Base-by-base conservation (phyloP, 2,329 filamentous ascomycete genomes). In the Xylaria sp. region DNA sequence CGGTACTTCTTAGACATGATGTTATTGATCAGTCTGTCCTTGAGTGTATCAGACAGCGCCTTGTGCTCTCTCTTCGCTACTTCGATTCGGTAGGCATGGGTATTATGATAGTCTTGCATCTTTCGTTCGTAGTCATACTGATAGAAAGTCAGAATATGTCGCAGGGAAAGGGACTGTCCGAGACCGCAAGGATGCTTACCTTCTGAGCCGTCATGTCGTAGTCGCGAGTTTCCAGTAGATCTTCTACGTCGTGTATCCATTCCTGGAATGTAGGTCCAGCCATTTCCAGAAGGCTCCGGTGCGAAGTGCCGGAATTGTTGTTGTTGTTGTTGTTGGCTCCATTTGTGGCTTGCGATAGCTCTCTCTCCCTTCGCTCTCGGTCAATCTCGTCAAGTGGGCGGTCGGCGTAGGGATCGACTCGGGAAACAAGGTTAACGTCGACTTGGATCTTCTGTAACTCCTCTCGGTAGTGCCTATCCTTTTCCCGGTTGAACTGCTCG, bases 401-500 rank as follows among this genome's bases (percentile, higher is more conserved):
- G 57, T 83, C 82, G 62, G 87, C 85, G 79, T 75, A 74, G 12
- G 72, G 69, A 51, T 74, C 71, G 54, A 74, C 69, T 52, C 70
- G 71, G 41, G 69, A 71, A 41, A 74, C 72, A 28, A 74, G 72
- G 64, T 70, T 74, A 13, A 74, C 69, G 41, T 74, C 72, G 61
- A 74, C 68, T 82, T 98, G 94, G n/a, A 98, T 89, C 74, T 93
- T 93, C 76, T 96, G 91, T 1, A 98, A 87, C 81, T 98, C 94
- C 73, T 96, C 92, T 71, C 94, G 90, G 81, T 97, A 98, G 76
- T 94, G 90, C 71, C 88, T 85, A 80, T 97, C 94, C 73, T 93
- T 89, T 77, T 97, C 94, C 72, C 91, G 88, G 72, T 90, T 89
- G 81, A 97, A 95, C 73, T 90, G 90, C 63, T 91, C 89, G 64